Evolutionary conservation across 768 basidiomycete species (phyloP).

Genomic region (Paxillus ammoniavirescens): DNA sequence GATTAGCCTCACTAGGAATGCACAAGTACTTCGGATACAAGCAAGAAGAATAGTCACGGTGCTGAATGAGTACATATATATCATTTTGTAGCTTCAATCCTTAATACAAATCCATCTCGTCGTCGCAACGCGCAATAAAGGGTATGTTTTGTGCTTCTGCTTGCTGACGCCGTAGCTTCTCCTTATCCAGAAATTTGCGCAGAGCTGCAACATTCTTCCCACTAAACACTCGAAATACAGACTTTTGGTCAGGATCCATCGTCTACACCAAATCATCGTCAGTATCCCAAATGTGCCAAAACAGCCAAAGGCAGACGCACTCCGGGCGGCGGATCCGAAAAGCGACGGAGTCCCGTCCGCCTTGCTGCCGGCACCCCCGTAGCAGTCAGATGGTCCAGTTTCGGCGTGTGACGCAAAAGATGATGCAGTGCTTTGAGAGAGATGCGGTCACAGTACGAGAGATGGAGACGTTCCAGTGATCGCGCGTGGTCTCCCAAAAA

Average conservation of each 20-base stretch:
- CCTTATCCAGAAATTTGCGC: slow-evolving; percentile 70
- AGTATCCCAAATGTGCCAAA: background rate
- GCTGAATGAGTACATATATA: too few species aligned
- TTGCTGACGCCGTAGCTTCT: slow-evolving; percentile 53
- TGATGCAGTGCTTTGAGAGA: slow-evolving; percentile 74
- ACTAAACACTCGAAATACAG: slow-evolving; percentile 78
- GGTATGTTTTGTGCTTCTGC: slow-evolving; percentile 60
- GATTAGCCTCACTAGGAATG: too few species aligned
- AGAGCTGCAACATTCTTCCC: slow-evolving; percentile 64
- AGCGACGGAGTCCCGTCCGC: slow-evolving; percentile 66
- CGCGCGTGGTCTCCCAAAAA: slow-evolving; percentile 71
- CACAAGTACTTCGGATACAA: too few species aligned
- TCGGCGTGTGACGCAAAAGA: slow-evolving; percentile 56
- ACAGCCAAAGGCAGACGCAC: slow-evolving; percentile 36
- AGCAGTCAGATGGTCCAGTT: slow-evolving; percentile 71
- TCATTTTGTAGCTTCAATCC: background rate
- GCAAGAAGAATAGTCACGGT: too few species aligned
- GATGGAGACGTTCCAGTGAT: slow-evolving; percentile 74
- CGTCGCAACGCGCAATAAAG: slow-evolving; percentile 60
- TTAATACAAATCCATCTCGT: slow-evolving; percentile 62
- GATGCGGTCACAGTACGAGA: slow-evolving; percentile 84
- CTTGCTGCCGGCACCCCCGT: slow-evolving; percentile 79
- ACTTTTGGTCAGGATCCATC: slow-evolving; percentile 62
- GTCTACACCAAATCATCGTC: slow-evolving; percentile 40
- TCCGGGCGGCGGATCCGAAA: slow-evolving; percentile 69